Conservation (phyloP, 495 filamentous ascomycete species). For the Thozetella sp. region DNA sequence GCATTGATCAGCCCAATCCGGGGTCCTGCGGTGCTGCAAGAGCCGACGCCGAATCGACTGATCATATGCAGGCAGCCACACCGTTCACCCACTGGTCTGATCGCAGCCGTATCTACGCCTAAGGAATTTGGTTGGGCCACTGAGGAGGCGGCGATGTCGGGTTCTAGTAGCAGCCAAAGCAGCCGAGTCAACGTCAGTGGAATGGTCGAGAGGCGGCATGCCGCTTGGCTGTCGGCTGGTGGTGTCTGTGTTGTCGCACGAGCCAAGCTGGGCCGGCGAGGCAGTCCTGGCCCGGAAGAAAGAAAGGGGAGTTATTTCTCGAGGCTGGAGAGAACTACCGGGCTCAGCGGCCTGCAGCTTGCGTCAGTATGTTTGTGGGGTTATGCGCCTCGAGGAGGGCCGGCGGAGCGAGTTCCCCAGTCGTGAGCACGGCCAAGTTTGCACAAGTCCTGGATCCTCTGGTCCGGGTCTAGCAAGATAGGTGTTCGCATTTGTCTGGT, state of each 20-base stretch:
- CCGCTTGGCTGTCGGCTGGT: no score
- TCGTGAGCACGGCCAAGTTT: not conserved
- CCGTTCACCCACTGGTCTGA: not conserved
- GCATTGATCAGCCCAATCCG: slow-evolving; percentile 1
- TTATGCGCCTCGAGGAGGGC: slow-evolving; percentile 9
- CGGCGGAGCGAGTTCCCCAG: slow-evolving; percentile 6
- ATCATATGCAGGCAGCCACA: not conserved
- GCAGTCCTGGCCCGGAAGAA: no score
- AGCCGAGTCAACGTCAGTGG: not conserved
- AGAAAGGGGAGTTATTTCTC: no score
- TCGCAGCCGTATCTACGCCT: no score
- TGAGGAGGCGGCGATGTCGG: not conserved
- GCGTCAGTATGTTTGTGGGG: slow-evolving; percentile 12
- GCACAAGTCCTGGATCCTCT: not conserved
- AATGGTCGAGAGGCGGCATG: no score
- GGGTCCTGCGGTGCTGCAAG: not conserved
- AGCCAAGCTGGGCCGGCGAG: no score
- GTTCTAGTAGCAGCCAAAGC: not conserved
- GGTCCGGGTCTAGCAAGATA: not conserved
- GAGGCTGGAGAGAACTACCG: slow-evolving; percentile 13
- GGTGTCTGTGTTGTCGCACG: no score
- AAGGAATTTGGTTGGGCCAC: no score
- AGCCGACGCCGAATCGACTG: not conserved
- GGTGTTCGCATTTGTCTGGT: not conserved
- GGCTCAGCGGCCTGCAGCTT: slow-evolving; percentile 6